Percentiles rank a stretch among this genome's conserved stretches.
Evolutionary conservation across 2,329 filamentous ascomycete genomes (phyloP).

Genomic region (Zalaria obscura): DNA sequence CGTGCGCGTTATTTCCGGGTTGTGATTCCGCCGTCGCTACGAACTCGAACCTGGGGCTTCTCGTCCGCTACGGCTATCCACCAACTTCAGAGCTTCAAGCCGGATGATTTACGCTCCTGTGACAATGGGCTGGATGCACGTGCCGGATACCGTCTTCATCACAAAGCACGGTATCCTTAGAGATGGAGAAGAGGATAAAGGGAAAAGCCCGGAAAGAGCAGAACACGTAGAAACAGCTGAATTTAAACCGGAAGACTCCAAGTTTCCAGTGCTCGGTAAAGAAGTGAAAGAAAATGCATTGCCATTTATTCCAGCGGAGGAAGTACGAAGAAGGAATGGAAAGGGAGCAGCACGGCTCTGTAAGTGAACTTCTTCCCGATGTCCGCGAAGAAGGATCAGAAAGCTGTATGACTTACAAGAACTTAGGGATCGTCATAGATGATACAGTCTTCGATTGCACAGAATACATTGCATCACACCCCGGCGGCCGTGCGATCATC

Average conservation of each 20-base stretch:
- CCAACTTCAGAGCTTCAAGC: too few relatives aligned
- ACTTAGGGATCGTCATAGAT: conserved; percentile 17
- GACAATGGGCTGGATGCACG: too few relatives aligned
- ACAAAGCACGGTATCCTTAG: too few relatives aligned
- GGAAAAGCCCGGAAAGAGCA: background rate
- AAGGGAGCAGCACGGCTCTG: background rate
- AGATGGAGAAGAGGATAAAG: background rate
- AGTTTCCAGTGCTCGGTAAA: background rate
- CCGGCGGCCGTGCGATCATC: conserved; percentile 16
- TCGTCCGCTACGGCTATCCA: too few relatives aligned
- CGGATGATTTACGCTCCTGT: too few relatives aligned
- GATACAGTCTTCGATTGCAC: conserved; percentile 17
- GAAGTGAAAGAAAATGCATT: conserved; percentile 5
- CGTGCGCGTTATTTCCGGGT: too few relatives aligned
- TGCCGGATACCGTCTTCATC: too few relatives aligned
- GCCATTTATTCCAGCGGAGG: conserved; percentile 9
- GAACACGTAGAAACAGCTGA: background rate
- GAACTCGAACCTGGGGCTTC: too few relatives aligned
- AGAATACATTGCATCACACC: conserved; percentile 14
- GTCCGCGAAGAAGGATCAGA: background rate
- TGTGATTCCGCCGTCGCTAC: too few relatives aligned
- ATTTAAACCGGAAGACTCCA: background rate
- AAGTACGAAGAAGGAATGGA: conserved; percentile 1
- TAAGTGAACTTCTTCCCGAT: background rate
- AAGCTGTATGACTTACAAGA: conserved; percentile 1